Conservation (phyloP, 768 basidiomycete species). For the Xerocomus spinulosus region DNA sequence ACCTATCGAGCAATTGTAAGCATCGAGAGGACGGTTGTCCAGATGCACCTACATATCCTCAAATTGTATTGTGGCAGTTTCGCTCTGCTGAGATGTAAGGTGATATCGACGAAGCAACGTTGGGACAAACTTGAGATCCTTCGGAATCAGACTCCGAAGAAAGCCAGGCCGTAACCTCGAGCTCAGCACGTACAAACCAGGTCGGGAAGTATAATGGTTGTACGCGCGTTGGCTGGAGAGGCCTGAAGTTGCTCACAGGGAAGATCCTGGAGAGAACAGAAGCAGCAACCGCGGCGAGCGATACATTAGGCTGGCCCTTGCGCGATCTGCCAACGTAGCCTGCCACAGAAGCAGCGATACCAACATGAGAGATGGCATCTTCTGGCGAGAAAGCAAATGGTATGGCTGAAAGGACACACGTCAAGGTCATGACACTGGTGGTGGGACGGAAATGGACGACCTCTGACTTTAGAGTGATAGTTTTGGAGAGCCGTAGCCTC, state of each 20-base stretch:
- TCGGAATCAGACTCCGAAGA: conserved; percentile 20
- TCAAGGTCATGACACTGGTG: conserved; percentile 3
- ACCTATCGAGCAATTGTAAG: conserved; percentile 22
- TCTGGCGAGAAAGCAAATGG: conserved; percentile 48
- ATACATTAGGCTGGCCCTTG: conserved; percentile 10
- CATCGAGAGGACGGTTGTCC: background rate
- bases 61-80: conserved; percentile 33
- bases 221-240: conserved; percentile 42
- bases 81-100: conserved; percentile 24
- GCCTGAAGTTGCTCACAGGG: conserved; percentile 35
- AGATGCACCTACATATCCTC: conserved; percentile 43
- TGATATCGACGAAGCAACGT: conserved; percentile 1
- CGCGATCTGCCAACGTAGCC: conserved; percentile 19
- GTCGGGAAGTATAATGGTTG: conserved; percentile 57
- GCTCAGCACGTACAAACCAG: conserved; percentile 57
- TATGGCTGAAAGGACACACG: conserved; percentile 35
- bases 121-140: conserved; percentile 21
- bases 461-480: conserved; percentile 40
- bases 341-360: conserved; percentile 31
- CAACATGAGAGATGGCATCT: conserved; percentile 40
- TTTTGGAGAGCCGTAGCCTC: conserved; percentile 6
- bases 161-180: conserved; percentile 36
- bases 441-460: conserved; percentile 16
- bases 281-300: conserved; percentile 21
- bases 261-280: conserved; percentile 36